Evolutionary conservation across 768 basidiomycete genomes (phyloP), one percentile per base, ranked within the genome.

Genomic region (Udeniomyces megalosporus): DNA sequence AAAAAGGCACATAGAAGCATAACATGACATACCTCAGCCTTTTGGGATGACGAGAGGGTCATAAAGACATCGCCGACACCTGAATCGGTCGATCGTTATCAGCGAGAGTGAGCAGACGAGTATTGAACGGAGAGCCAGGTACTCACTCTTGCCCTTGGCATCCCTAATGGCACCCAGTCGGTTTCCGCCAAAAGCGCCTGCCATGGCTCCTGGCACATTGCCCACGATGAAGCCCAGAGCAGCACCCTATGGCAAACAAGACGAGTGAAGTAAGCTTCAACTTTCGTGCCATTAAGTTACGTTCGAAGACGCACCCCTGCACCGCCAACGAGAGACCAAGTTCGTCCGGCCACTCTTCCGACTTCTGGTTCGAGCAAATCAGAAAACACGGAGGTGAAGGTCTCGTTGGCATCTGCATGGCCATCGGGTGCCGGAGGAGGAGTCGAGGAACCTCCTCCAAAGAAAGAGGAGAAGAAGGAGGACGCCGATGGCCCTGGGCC

Each of bases 161-260:
- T 96, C 91, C 61, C 91, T 78, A 51, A 96, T 78, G 3, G 90
- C 88, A 47, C 91, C 91, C 31, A 95, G 75, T n/a, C 88, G 78
- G 70, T 91, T 93, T 0, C 91, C 91, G 0, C 88, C 87, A 67
- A 84, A 80, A 2, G 84, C 72, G 55, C 91, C 91, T 22, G 91
- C 78, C 76, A 91, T 80, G 15, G 88, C 76, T 7, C 90, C 90
- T 10, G 90, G 90, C 1, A 91, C 69, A 69, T 92, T 95, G 28
- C 83, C 90, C 29, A 82, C 80, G 68, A 74, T 76, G 78, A 80
- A 74, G 74, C 82, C 74, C 22, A 75, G 60, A 0, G 69, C 80
- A n/a, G 78, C 81, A 47, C 89, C 90, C n/a, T n/a, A n/a, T n/a
- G n/a, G n/a, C n/a, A n/a, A n/a, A n/a, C n/a, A n/a, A n/a, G n/a